Percentiles rank a stretch among this genome's conserved stretches.
phyloP scores from a whole-genome alignment of 441 rosid genomes.

The Bruguiera hainesii region DNA sequence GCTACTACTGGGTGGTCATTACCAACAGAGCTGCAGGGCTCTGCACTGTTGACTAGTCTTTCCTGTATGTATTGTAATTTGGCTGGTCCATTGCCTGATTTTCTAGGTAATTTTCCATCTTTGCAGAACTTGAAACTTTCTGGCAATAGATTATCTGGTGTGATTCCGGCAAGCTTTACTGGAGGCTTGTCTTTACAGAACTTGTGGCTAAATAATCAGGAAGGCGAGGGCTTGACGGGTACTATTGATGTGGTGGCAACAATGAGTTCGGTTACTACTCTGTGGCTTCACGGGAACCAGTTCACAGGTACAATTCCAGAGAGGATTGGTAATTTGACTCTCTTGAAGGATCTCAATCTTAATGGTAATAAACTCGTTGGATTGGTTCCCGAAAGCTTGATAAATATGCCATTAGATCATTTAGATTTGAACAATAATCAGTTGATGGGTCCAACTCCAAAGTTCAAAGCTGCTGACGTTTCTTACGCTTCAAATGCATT shows the following conservation, averaged over 20 bases:
- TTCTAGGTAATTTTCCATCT: slow-evolving; percentile 49
- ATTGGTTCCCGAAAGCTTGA: slow-evolving; percentile 49
- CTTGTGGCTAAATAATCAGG: slow-evolving; percentile 63
- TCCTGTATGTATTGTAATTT: slow-evolving; percentile 60
- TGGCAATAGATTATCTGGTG: slow-evolving; percentile 49
- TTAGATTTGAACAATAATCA: slow-evolving; percentile 62
- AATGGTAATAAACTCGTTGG: slow-evolving; percentile 58
- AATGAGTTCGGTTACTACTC: slow-evolving; percentile 39
- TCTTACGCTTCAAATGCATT: slow-evolving; percentile 43
- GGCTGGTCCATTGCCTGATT: slow-evolving; percentile 59
- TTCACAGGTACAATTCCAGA: slow-evolving; percentile 65
- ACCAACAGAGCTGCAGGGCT: slow-evolving; percentile 41
- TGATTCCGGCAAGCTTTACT: slow-evolving; percentile 43
- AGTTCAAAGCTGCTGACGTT: slow-evolving; percentile 39
- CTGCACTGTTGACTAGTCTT: slow-evolving; percentile 54
- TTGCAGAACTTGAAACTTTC: slow-evolving; percentile 51
- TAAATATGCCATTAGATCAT: slow-evolving; percentile 37
- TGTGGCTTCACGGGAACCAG: slow-evolving; percentile 75
- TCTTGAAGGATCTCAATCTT: slow-evolving; percentile 56
- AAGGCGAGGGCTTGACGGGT: slow-evolving; percentile 44
- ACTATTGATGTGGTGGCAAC: slow-evolving; percentile 52
- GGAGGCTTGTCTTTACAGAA: slow-evolving; percentile 37
- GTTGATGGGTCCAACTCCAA: slow-evolving; percentile 68
- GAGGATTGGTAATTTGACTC: slow-evolving; percentile 45
- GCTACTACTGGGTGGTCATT: slow-evolving; percentile 57